Conservation (phyloP, 2,329 filamentous ascomycete genomes). For the Ophioceras dolichostomum region DNA sequence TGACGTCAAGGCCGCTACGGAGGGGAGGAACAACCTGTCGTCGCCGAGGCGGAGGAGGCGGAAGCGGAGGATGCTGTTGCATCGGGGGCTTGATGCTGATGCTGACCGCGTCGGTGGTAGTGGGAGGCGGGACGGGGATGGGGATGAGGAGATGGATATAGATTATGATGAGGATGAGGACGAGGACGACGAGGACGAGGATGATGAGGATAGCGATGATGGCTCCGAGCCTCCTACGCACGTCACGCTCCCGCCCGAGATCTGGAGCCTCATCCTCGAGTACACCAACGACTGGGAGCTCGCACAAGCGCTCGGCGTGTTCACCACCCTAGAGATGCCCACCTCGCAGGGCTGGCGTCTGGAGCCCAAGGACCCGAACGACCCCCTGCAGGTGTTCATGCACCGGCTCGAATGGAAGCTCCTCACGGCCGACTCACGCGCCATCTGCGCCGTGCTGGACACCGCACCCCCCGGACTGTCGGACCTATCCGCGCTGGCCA, state of each 20-base stretch:
- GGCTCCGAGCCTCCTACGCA: constrained; percentile 4
- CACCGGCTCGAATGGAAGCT: constrained; percentile 78
- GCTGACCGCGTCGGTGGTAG: constrained; percentile 10
- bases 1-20: constrained; percentile 31
- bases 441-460: constrained; percentile 64
- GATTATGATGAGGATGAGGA: too few species aligned
- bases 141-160: too few species aligned
- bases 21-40: background rate
- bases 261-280: constrained; percentile 83
- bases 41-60: constrained; percentile 18
- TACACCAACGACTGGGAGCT: constrained; percentile 84
- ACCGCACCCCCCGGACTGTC: constrained; percentile 56
- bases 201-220: background rate
- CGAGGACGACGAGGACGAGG: too few species aligned
- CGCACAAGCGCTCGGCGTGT: constrained; percentile 68
- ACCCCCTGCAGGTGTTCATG: constrained; percentile 60
- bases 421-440: constrained; percentile 55
- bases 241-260: constrained; percentile 59
- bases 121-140: constrained; percentile 9
- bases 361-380: constrained; percentile 44
- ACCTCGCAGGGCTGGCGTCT: constrained; percentile 46
- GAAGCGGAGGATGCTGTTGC: too few species aligned
- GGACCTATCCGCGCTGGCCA: constrained; percentile 65
- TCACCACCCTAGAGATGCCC: constrained; percentile 64
- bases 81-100: too few species aligned